Evolutionary conservation across 108 stramenopile genomes (phyloP), one percentile per base, ranked within the genome.

Genomic region (Cylindrotheca closterium): DNA sequence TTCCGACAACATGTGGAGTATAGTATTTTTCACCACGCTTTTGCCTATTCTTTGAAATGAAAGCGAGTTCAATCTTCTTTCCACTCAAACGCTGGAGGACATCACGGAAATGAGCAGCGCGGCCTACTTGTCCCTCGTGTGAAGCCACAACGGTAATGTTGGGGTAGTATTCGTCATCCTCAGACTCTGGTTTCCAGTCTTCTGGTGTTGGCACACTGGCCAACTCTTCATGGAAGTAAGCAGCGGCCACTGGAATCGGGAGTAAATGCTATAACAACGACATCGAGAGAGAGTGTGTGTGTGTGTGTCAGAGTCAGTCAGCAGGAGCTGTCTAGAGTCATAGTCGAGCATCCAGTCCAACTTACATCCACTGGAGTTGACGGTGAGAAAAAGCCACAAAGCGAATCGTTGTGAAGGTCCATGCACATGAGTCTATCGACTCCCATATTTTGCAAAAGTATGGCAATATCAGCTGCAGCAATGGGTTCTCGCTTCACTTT

Each of bases 141-240:
- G 87, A 75, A 42, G 92, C 92, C 4, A 93, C 92, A 24, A 93
- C 70, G 27, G 92, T 89, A 12, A 93, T 76, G 47, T 85, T 56
- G 17, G 81, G 73, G 47, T 74, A 79, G 32, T 61, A 62, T 4
- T 22, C 3, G 25, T 65, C 64, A 24, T 34, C 63, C 2, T 32
- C 51, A 3, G 46, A 67, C 17, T 78, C 33, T 47, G 73, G 64
- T 1, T 47, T 51, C 52, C 67, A 62, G 33, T 75, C 71, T 3
- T 59, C 56, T 42, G 58, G 70, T 34, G 50, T 56, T 12, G 33
- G 17, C 45, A 68, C 47, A 3, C 58, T 30, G 21, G 28, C 45
- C 26, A 93, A 63, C 58, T 95, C 87, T 67, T 95, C 90, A 60
- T 95, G 83, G 58, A 92, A 95, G 63, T 90, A 95, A 19, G 93